Base-by-base conservation (phyloP, 2,329 filamentous ascomycete species). In the Colletotrichum sojae region DNA sequence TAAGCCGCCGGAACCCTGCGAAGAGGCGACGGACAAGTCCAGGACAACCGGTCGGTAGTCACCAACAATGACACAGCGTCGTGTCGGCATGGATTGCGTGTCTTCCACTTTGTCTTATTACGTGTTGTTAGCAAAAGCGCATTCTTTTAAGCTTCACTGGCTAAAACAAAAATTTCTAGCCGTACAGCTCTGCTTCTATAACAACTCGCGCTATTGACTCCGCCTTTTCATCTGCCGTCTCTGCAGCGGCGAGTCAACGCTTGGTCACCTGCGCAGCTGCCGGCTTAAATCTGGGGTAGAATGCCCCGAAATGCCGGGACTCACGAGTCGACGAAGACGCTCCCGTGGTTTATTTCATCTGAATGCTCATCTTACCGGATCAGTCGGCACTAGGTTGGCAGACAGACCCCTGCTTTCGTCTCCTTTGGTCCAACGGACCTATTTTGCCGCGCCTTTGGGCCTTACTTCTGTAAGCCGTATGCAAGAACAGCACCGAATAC, bases 251-350 rank as follows among this genome's bases (percentile, higher is more conserved):
- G 51, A 62, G 51, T 62, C 57, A 43, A 55, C 10, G 31, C 31
- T 36, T 39, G 46, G 51, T 51, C 59, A 67, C 27, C 58, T 67
- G 63, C 57, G 40, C 63, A 39, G 27, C 22, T 66, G 63, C 63
- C 63, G 52, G 52, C n/a, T 45, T 45, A n/a, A 67, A 64, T 48
- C 65, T 59, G 65, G 54, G 54, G 53, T 65, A 54, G 40, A 54
- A 49, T 68, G 43, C 20, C 36, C 54, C 27, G 65, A 65, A 56
- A 65, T 40, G 22, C 61, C 52, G 64, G 56, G n/a, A 40, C 16
- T 36, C 16, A 40, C 55, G 22, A 22, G n/a, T 16, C 25, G 40
- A 27, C 31, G 55, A 36, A 36, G 9, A 36, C 40, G n/a, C 39
- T 40, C 54, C 16, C 18, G 20, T 36, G 8, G 36, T 51, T 63